phyloP scores from a whole-genome alignment of 176 grass and related monocot genomes.

The Miscanthus lutarioriparius region DNA sequence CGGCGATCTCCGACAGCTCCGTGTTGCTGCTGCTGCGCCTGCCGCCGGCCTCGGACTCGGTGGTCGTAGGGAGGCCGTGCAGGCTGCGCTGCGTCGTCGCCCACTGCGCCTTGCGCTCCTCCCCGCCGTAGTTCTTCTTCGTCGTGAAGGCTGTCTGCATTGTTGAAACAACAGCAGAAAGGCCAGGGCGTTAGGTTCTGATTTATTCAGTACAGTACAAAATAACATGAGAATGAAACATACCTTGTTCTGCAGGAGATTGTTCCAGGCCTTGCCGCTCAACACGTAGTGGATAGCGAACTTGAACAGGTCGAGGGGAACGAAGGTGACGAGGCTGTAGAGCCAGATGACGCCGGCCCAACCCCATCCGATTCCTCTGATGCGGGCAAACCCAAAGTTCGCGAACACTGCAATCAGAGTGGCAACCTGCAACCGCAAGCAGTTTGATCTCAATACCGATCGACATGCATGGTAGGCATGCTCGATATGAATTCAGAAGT shows the following conservation, averaged over 20 bases:
- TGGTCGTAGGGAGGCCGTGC: slow-evolving; percentile 56
- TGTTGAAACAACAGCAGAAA: too few relatives aligned
- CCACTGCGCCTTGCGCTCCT: slow-evolving; percentile 85
- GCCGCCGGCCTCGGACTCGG: slow-evolving; percentile 4
- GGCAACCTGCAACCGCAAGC: slow-evolving; percentile 45
- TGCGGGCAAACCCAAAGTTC: slow-evolving; percentile 49
- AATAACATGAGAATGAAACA: not conserved
- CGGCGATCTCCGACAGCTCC: slow-evolving; percentile 72
- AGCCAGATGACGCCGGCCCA: slow-evolving; percentile 97
- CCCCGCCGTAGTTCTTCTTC: slow-evolving; percentile 84
- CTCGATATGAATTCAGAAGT: too few relatives aligned
- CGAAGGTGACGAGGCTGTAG: slow-evolving; percentile 76
- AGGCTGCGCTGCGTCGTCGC: slow-evolving; percentile 81
- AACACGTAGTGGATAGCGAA: slow-evolving; percentile 79
- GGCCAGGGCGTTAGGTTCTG: too few relatives aligned
- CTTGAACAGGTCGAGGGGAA: slow-evolving; percentile 90
- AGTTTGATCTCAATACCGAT: not conserved
- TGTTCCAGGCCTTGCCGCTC: slow-evolving; percentile 85
- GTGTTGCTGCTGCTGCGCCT: slow-evolving; percentile 25
- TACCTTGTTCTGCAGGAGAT: slow-evolving; percentile 75
- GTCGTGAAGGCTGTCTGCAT: slow-evolving; percentile 56
- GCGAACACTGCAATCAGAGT: slow-evolving; percentile 64
- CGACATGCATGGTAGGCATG: not conserved
- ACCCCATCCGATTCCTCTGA: slow-evolving; percentile 66
- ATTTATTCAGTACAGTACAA: not conserved